Evolutionary conservation across 768 basidiomycete genomes (phyloP).

Genomic region (Porphyrellus cyaneotinctus): DNA sequence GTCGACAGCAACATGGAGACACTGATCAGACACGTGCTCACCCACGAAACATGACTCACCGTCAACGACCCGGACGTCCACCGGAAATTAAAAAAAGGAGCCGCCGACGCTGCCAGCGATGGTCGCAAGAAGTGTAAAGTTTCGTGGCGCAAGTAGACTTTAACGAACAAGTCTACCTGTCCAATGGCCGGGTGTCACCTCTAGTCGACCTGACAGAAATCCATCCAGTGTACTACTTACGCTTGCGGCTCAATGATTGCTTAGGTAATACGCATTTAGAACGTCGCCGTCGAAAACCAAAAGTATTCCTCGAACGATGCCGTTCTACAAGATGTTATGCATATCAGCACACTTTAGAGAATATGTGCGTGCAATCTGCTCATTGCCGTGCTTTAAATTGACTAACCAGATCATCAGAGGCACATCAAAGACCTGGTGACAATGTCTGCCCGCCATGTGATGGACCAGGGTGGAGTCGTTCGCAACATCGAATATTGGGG

Average conservation of each 20-base stretch:
- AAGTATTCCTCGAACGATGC: slow-evolving; percentile 47
- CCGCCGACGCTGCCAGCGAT: slow-evolving; percentile 11
- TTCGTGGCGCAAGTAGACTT: not conserved
- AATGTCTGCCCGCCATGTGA: slow-evolving; percentile 65
- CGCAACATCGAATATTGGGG: slow-evolving; percentile 77
- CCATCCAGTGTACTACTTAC: not conserved
- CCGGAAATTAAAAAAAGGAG: slow-evolving; percentile 27
- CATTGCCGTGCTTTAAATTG: not conserved
- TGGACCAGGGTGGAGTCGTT: slow-evolving; percentile 77
- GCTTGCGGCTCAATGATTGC: not conserved
- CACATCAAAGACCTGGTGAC: slow-evolving; percentile 73
- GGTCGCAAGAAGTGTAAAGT: not conserved
- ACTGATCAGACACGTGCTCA: slow-evolving; percentile 9
- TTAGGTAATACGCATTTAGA: slow-evolving; percentile 14
- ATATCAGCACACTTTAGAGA: slow-evolving; percentile 71
- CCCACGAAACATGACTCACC: slow-evolving; percentile 8
- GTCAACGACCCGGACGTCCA: not conserved
- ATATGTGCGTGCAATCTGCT: slow-evolving; percentile 50
- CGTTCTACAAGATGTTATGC: slow-evolving; percentile 84
- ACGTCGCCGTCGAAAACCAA: not conserved
- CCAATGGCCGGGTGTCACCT: too few relatives aligned
- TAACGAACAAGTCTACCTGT: not conserved
- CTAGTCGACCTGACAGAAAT: not conserved
- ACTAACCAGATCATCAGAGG: slow-evolving; percentile 38
- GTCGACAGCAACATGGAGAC: not conserved